A percentile compares a stretch with the other conserved stretches of the same genome.
Conservation (phyloP, 345 rosid genomes). For the Brassica rapa region DNA sequence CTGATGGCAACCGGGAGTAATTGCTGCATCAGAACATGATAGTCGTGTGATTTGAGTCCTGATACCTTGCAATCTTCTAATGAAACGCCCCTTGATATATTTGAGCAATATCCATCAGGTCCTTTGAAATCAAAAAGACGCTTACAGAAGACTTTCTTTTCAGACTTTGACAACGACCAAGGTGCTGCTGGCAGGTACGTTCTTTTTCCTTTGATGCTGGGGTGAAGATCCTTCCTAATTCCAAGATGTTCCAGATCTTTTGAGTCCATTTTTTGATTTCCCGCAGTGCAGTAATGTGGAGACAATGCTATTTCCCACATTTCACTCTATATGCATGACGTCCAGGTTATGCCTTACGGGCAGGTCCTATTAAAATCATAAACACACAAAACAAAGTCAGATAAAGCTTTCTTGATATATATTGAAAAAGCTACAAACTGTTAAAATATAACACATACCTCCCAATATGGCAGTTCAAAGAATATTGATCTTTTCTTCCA, state of each 20-base stretch:
- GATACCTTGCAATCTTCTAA: not conserved
- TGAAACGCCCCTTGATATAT: not conserved
- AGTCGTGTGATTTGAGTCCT: not conserved
- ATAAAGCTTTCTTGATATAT: not conserved
- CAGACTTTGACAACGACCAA: not conserved
- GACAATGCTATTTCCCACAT: not conserved
- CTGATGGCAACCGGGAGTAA: not conserved
- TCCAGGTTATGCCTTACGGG: not conserved
- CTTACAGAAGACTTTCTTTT: not conserved
- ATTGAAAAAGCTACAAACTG: too few species aligned
- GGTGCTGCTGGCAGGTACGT: not conserved
- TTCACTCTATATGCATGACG: not conserved
- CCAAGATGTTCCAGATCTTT: not conserved
- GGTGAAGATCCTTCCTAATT: not conserved
- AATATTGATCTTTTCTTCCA: not conserved
- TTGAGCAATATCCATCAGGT: not conserved
- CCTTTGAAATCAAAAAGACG: not conserved
- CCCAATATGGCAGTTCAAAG: not conserved
- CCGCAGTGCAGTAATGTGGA: not conserved
- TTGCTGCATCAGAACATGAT: not conserved
- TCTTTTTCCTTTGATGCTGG: not conserved
- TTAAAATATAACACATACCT: not conserved
- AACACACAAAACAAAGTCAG: not conserved
- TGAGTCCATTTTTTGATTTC: not conserved
- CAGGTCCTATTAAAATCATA: not conserved